Base-by-base conservation (phyloP, 257 asterid species). In the Perilla frutescens region DNA sequence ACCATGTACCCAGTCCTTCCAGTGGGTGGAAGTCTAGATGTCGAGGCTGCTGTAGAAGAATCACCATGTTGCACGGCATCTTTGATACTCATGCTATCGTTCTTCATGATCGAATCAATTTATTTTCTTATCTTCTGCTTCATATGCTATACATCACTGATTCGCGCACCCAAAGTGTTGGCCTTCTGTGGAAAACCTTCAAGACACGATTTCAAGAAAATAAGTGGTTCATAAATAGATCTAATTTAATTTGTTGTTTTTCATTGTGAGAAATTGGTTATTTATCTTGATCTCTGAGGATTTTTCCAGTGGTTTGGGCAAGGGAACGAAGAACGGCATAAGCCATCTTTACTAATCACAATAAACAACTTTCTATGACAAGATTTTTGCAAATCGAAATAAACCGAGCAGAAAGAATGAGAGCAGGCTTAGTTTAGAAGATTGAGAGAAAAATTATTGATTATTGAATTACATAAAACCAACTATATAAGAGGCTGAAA, bases 111-210 rank as follows among this genome's bases (percentile, higher is more conserved):
- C 20, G 73, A 34, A 11, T 54, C 68, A 5, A 66, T 13, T 54
- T 64, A 40, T 47, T 32, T 4, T 9, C 44, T 11, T 31, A 7
- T 62, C 55, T 60, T 61, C 77, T 10, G 64, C 70, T 59, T 58
- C 20, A 26, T 59, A 13, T 1, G 80, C 75, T n/a, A n/a, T 48
- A 40, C 47, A 29, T 67, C 70, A 32, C 68, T 48, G 48, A 68
- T 59, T 60, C 50, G 39, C 4, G 10, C 53, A n/a, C 50, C 70
- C 39, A 66, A 49, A 5, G 6, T 34, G 37, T 8, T 20, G 55
- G 55, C 74, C 58, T 67, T 26, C 8, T 68, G 64, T 3, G 74
- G 69, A 39, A 34, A 75, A 15, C 67, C 74, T 57, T 60, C 75
- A 26, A 76, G 57, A 61, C 51, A 76, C 12, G 29, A 12, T 55